Base-by-base conservation (phyloP, 108 stramenopile species). In the Heterococcus sp. region DNA sequence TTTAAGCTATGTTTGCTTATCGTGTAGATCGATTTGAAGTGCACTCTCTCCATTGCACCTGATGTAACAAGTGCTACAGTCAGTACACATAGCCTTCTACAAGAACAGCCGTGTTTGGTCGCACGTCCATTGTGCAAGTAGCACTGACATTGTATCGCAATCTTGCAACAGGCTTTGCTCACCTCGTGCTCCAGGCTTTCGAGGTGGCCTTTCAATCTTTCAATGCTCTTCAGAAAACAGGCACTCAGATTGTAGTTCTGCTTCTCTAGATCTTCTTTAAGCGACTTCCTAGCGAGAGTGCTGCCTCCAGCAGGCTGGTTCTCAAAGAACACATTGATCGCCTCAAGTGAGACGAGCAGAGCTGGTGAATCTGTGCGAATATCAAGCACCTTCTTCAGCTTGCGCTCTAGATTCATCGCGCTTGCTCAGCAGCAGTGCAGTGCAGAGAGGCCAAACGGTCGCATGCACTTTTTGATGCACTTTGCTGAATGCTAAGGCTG, bases 331-430 rank as follows among this genome's bases (percentile, higher is more conserved):
- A 82, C 38, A 37, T 80, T 85, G 46, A 87, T 85, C 8, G 87
- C 87, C 35, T 87, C 81, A 14, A 87, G 85, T 4, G 87, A 76
- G 36, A 85, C 87, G 11, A 87, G 74, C 68, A 87, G 70, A n/a
- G 87, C 84, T 11, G 87, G 84, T 37, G 87, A 82, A 38, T 87
- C 87, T 0, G 87, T 87, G 29, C 87, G 58, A 67, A 85, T 76
- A 32, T 87, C 87, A 46, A 86, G 85, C 40, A 87, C 85, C 75
- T 85, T 87, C 33, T 75, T 85, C 33, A 87, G 75, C 76, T 87
- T 87, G 75, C 85, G 82, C 3, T 84, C 75, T 39, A 86, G 37
- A 35, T 86, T 81, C 39, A 72, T 32, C 65, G 75, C 71, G 27
- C 30, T 4, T 11, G 31, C 28, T 11, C 14, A 69, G 68, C 31